A percentile compares a stretch with the other conserved stretches of the same genome.
Conservation (phyloP, 2,329 filamentous ascomycete species). For the Elsinoe perseae region DNA sequence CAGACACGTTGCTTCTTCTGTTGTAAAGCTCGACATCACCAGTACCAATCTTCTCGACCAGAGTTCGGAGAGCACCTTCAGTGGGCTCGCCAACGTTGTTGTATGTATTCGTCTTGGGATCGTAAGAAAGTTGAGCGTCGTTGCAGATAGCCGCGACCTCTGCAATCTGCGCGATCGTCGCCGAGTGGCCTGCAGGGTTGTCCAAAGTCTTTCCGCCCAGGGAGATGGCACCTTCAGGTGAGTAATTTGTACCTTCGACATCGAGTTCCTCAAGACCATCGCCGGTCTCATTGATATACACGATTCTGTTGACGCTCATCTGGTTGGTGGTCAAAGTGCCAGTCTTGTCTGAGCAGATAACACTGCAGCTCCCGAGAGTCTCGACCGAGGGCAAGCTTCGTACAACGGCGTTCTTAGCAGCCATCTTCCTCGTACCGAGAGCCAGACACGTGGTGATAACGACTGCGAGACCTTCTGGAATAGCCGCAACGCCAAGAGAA, state of each 20-base stretch:
- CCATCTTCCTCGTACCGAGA: conserved; percentile 96
- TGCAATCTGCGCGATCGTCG: conserved; percentile 70
- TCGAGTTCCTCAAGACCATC: conserved; percentile 74
- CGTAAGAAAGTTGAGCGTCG: conserved; percentile 74
- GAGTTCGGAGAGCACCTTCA: conserved; percentile 80
- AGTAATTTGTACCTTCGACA: conserved; percentile 87
- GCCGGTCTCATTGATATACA: conserved; percentile 69
- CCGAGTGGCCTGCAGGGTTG: conserved; percentile 62
- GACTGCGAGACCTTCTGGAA: conserved; percentile 92
- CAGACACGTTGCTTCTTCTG: conserved; percentile 40
- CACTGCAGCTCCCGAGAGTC: conserved; percentile 96
- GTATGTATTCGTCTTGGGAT: conserved; percentile 64
- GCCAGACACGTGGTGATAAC: conserved; percentile 98
- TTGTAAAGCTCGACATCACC: conserved; percentile 56
- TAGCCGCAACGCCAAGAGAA: conserved; percentile 93
- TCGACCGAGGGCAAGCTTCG: conserved; percentile 94
- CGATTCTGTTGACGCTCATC: conserved; percentile 94
- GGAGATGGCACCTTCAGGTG: conserved; percentile 68
- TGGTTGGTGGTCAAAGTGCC: conserved; percentile 97
- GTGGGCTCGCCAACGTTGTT: conserved; percentile 88
- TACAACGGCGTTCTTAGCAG: conserved; percentile 94
- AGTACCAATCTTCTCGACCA: conserved; percentile 92
- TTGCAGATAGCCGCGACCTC: conserved; percentile 74
- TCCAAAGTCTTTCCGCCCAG: conserved; percentile 59
- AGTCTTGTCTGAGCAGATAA: conserved; percentile 99